Base-by-base conservation (phyloP, 805 yeast species). In the Ogataea dorogensis region DNA sequence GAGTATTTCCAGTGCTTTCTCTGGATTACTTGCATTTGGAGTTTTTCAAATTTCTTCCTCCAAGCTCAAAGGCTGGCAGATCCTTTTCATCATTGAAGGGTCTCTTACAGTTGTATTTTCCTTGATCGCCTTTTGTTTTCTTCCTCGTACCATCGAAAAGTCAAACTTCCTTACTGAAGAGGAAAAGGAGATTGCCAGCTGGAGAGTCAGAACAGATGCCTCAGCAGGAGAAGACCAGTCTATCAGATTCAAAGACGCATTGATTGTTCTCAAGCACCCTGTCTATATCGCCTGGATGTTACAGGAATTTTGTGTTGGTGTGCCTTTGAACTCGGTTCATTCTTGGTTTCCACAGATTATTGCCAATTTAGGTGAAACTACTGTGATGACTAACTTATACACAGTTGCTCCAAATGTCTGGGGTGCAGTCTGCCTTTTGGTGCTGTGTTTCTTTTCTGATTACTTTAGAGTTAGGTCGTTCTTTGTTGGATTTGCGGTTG, bases 321-420 rank as follows among this genome's bases (percentile, higher is more conserved):
- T 70, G 14, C 76, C 75, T 3, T 51, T 70, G 24, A 69, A 68
- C 45, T 68, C 72, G 10, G 63, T 68, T 39, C 66, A 67, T 40
- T 68, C 65, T 48, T 68, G 73, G 73, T 67, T 70, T 40, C 75
- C 76, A 5, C 75, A 70, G 44, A 65, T 65, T 41, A 55, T 65
- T 37, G 53, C 50, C 14, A 53, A 56, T 13, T 49, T 66, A 29
- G 70, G 70, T 14, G 63, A 63, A 31, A 62, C 68, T 3, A 54
- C 67, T 2, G 69, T 64, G 16, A 58, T 61, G 50, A 65, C 70
- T 5, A 64, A 66, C 45, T 51, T 66, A 31, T 63, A 56, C 46
- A 61, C 76, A 7, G 73, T 71, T 25, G 75, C 75, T 16, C 76
- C 77, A 15, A 70, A 70, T 46, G 50, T 49, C n/a, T 64, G 67